These are phyloP conservation scores for Ceriops zippeliana DNA, from an alignment of 345 rosid species.

Conservation along the genomic window DNA sequence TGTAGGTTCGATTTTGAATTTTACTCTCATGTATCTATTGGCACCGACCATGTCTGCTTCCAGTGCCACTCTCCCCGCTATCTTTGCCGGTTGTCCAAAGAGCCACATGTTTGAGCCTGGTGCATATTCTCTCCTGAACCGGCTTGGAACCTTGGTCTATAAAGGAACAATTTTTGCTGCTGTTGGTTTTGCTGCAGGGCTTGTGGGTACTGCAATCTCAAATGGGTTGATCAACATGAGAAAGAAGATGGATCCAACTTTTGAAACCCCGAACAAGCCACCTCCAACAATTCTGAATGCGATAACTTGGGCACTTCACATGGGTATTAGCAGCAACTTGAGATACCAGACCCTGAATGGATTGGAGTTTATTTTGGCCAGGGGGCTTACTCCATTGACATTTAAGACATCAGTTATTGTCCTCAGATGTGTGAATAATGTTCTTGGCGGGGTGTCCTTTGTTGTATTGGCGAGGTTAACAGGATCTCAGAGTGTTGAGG, in stretches of 20 bases:
- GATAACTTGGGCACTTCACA: slow-evolving; percentile 80
- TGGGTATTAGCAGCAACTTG: slow-evolving; percentile 89
- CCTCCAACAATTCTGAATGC: slow-evolving; percentile 88
- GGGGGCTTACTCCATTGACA: slow-evolving; percentile 48
- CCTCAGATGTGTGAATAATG: slow-evolving; percentile 72
- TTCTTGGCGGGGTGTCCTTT: slow-evolving; percentile 93
- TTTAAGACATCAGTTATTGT: slow-evolving; percentile 84
- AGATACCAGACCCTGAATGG: slow-evolving; percentile 94
- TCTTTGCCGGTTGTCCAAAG: slow-evolving; percentile 74
- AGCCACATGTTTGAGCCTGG: slow-evolving; percentile 95
- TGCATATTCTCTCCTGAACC: slow-evolving; percentile 39
- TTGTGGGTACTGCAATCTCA: slow-evolving; percentile 77
- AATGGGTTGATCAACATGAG: slow-evolving; percentile 79
- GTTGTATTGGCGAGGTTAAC: slow-evolving; percentile 89
- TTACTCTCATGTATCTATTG: slow-evolving; percentile 82
- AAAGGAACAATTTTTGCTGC: slow-evolving; percentile 82
- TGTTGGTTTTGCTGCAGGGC: slow-evolving; percentile 94
- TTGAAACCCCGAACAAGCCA: slow-evolving; percentile 84
- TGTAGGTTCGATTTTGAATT: slow-evolving; percentile 89
- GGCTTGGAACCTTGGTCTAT: slow-evolving; percentile 77
- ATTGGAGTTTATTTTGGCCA: slow-evolving; percentile 64
- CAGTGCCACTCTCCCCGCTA: slow-evolving; percentile 49
- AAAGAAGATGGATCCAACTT: slow-evolving; percentile 93
- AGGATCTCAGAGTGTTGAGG: slow-evolving; percentile 68
- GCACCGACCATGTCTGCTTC: slow-evolving; percentile 64